Evolutionary conservation across 1,284 basidiomycete species (phyloP), one percentile per base, ranked within the genome.

Genomic region (Rhizopogon parksii): DNA sequence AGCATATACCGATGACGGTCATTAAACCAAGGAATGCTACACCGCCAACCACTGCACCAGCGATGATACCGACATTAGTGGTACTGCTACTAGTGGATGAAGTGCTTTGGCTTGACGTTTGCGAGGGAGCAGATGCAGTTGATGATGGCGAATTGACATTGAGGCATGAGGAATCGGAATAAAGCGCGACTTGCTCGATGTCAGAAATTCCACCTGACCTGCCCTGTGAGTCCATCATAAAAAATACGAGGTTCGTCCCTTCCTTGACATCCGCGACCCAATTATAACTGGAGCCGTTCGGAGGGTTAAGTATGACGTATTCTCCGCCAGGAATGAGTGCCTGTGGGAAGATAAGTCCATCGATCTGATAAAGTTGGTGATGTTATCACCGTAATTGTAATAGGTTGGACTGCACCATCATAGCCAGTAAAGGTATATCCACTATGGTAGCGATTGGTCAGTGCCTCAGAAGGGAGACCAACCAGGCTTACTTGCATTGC

Each of bases 311-410:
- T 21, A 27, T 15, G 4, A 24, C 21, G 6, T 71, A 59, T 25
- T 70, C 67, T 7, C 83, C 83, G 14, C 76, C 76, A 6, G 83
- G 83, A 47, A 88, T 75, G 12, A 83, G 58, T 21, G 73, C 82
- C 82, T 83, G 49, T 17, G 21, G 6, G 21, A 47, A 19, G 17
- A 51, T 15, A 14, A 11, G 21, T 37, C 17, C 9, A 36, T 37
- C 9, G 24, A 42, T 14, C 9, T 7, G 35, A 14, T 34, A 6
- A 4, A 39, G 51, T 19, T 30, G 38, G 17, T 46, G 17, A n/a
- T 27, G 7, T 14, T 62, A 72, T 50, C 59, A 83, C 82, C 49
- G 66, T 62, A 40, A 85, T 77, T 1, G 73, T 78, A n/a, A 83
- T 69, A 1, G 83, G 83, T 52, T 78, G 78, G 8, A 71, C 57